Conservation (phyloP, 441 rosid species). For the Syzygium syzygioides region DNA sequence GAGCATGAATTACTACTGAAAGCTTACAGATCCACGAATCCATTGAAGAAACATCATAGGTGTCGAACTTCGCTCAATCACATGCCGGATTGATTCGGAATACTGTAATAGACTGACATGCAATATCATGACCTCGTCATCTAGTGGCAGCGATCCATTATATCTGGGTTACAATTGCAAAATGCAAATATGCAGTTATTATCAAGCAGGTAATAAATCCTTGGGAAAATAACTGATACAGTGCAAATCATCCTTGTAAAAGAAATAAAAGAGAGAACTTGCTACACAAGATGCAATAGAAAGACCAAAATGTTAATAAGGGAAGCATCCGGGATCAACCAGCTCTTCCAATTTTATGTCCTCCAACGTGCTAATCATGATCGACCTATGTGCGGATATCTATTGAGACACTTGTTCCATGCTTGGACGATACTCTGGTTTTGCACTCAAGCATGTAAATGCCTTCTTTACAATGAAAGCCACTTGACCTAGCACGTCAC, state of each 20-base stretch:
- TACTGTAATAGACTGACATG: too few species aligned
- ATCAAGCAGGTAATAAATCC: neutral
- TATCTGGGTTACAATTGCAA: too few species aligned
- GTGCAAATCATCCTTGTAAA: neutral
- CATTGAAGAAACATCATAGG: too few species aligned
- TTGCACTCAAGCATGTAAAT: neutral
- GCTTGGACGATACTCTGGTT: neutral
- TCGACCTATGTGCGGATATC: accelerated
- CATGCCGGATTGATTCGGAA: too few species aligned
- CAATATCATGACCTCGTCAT: neutral
- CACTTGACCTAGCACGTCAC: neutral
- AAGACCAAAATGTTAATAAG: too few species aligned
- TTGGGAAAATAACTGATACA: neutral
- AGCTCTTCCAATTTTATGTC: neutral
- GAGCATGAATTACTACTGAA: too few species aligned
- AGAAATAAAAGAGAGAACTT: neutral
- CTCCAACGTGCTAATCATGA: neutral
- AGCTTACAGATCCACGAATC: too few species aligned
- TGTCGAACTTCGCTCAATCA: too few species aligned
- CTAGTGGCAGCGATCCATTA: too few species aligned
- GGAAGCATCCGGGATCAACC: accelerated
- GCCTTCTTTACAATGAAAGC: neutral
- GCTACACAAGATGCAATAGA: neutral
- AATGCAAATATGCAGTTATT: neutral
- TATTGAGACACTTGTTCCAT: neutral